Evolutionary conservation across 2,329 filamentous ascomycete species (phyloP).

Genomic region (Hirsutella rhossiliensis): DNA sequence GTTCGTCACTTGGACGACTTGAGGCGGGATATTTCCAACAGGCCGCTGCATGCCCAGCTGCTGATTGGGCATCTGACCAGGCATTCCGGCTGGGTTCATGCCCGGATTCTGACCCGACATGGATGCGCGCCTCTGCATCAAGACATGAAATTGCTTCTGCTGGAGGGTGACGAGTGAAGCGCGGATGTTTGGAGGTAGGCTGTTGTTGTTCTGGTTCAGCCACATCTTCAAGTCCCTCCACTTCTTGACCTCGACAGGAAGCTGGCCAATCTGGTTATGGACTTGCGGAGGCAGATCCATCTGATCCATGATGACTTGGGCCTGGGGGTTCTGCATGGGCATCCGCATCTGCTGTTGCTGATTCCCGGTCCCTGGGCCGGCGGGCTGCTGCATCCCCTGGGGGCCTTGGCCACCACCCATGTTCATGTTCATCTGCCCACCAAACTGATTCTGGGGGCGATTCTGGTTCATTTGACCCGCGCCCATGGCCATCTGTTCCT

Average conservation of each 20-base stretch:
- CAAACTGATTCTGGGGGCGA: constrained; percentile 16
- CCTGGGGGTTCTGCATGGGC: constrained; percentile 16
- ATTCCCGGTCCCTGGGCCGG: constrained; percentile 5
- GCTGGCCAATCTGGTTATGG: constrained; percentile 13
- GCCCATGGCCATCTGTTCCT: constrained; percentile 20
- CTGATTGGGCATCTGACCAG: constrained; percentile 14
- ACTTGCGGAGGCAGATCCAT: constrained; percentile 33
- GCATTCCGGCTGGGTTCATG: constrained; percentile 13
- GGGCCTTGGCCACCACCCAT: constrained; percentile 17
- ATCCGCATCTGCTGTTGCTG: constrained; percentile 14
- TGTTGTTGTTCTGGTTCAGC: constrained; percentile 24
- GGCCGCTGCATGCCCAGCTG: constrained; percentile 11
- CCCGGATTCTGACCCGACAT: constrained; percentile 17
- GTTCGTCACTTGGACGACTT: constrained; percentile 19
- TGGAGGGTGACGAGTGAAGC: constrained; percentile 22
- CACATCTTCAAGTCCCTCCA: constrained; percentile 35
- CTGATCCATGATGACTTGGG: constrained; percentile 30
- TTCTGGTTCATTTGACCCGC: constrained; percentile 18
- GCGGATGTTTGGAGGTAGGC: constrained; percentile 17
- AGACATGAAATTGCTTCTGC: constrained; percentile 24
- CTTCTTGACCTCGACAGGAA: constrained; percentile 33
- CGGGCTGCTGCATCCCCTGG: constrained; percentile 17
- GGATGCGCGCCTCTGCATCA: constrained; percentile 17
- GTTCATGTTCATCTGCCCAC: constrained; percentile 18
- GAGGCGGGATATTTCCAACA: constrained; percentile 14